Evolutionary conservation across 179 eudicot species (phyloP), one percentile per base, ranked within the genome.

Genomic region (Carnegiea gigantea): DNA sequence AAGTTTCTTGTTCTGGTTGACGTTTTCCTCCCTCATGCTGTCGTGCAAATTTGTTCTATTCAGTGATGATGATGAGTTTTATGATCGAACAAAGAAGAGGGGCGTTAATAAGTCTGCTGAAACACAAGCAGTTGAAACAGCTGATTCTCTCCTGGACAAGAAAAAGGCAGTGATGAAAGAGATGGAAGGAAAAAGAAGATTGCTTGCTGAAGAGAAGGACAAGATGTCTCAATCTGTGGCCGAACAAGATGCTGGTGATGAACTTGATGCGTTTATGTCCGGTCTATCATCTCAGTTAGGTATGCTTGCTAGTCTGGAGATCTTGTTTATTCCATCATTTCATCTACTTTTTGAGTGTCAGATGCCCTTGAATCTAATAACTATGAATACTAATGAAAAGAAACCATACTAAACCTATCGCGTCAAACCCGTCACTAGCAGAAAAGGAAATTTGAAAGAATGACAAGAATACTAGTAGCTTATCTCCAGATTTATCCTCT

Each of bases 1-100:
- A 5, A 48, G 36, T n/a, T 23, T 24, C 54, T 44, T 44, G 76
- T 11, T 48, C 65, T 9, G 0, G 13, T 49, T 5, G 5, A 9
- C 20, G 14, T 18, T 51, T 65, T 81, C 3, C 30, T 20, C 14
- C 14, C 68, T 62, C 33, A 24, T 36, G 9, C 36, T 17, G 36
- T 26, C 3, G 44, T 49, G 70, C 57, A 46, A 57, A 17, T 67
- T 30, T 30, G 68, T 46, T 53, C n/a, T 82, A 67, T 77, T 60
- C 84, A 94, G 99, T 82, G 99, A 94, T 80, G 99, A 94, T 81
- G 99, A 96, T 77, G 99, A 96, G 48, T 96, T 94, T 85, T 96
- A 93, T 83, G 99, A 96, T 77, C 95, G 98, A 82, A 92, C 99
- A 54, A 89, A 84, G 88, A 90, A 90, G 89, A 91, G 86, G 43